phyloP scores from a whole-genome alignment of 176 grass and related monocot species.

The Alloteropsis semialata region DNA sequence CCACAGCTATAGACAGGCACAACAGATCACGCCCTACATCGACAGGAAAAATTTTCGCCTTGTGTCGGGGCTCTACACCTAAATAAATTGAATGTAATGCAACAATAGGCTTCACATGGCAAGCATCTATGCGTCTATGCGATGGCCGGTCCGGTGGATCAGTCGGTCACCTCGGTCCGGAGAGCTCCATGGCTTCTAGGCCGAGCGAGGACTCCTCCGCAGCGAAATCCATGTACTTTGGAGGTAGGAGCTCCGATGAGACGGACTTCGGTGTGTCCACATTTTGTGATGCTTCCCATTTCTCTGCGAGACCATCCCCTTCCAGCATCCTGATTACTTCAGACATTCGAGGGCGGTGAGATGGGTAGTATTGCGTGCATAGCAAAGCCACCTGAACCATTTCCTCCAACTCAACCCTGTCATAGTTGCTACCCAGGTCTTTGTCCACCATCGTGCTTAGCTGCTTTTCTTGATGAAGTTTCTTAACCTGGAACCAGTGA shows the following conservation, averaged over 20 bases:
- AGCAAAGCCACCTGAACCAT: slow-evolving; percentile 92
- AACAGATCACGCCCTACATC: background rate
- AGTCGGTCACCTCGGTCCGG: slow-evolving; percentile 68
- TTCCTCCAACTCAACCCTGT: slow-evolving; percentile 79
- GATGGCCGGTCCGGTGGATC: background rate
- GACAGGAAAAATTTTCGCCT: background rate
- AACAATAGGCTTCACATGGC: background rate
- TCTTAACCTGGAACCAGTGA: slow-evolving; percentile 64
- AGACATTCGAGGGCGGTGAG: slow-evolving; percentile 86
- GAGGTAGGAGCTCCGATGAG: slow-evolving; percentile 59
- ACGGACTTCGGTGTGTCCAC: slow-evolving; percentile 48
- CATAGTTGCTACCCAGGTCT: slow-evolving; percentile 68
- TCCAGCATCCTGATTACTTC: slow-evolving; percentile 95
- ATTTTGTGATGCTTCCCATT: slow-evolving; percentile 90
- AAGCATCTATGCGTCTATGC: background rate
- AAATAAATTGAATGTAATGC: background rate
- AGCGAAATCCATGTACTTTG: slow-evolving; percentile 61
- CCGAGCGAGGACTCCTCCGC: slow-evolving; percentile 76
- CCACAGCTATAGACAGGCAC: slow-evolving; percentile 33
- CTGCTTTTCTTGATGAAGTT: slow-evolving; percentile 86
- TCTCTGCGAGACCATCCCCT: slow-evolving; percentile 88
- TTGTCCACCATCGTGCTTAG: slow-evolving; percentile 85
- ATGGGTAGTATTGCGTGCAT: slow-evolving; percentile 80
- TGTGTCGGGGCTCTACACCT: background rate
- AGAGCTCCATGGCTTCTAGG: slow-evolving; percentile 93